Base-by-base conservation (phyloP, 192 early-diverging fungal genomes). In the Pilobolus umbonatus region DNA sequence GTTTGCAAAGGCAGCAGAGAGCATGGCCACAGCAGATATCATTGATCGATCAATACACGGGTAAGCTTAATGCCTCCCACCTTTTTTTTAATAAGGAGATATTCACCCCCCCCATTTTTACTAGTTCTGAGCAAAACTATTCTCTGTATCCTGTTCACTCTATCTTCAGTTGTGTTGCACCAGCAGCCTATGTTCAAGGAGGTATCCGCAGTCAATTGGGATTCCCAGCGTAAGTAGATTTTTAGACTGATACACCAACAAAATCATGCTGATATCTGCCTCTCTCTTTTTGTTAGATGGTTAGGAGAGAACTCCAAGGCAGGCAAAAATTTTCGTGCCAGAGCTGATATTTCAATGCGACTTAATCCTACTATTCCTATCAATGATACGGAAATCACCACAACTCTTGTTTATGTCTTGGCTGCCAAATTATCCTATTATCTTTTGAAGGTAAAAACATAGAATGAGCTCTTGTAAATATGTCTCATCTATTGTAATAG, bases 281-380 rank as follows among this genome's bases (percentile, higher is more conserved):
- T 30, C 66, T 70, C 62, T 72, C 57, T 52, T 60, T 64, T 22
- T 74, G 68, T 56, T 55, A 91, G 89, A 7, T 97, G 87, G 84
- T 67, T 99, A 17, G 97, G 97, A 12, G 83, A 94, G 70, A 90
- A 90, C 59, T 95, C 93, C 1, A 94, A 85, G 60, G 71, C 86
- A 31, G 39, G 38, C 21, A 96, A 94, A 65, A 76, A 80, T 50
- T 68, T 62, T 21, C 81, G 95, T 11, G 61, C 82, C 42, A 69
- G 98, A 51, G 74, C 80, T 54, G 91, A 97, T 46, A 67, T 99
- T n/a, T 91, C 98, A 69, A 81, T 80, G 50, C 86, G 91, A 61
- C 88, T 93, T 82, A 83, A 94, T 11, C 69, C 90, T 34, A 80
- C 85, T 35, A 83, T 88, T 22, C 87, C 90, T 28, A 85, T 80